Evolutionary conservation across 1,284 basidiomycete genomes (phyloP).

Genomic region (Caloboletus inedulis): DNA sequence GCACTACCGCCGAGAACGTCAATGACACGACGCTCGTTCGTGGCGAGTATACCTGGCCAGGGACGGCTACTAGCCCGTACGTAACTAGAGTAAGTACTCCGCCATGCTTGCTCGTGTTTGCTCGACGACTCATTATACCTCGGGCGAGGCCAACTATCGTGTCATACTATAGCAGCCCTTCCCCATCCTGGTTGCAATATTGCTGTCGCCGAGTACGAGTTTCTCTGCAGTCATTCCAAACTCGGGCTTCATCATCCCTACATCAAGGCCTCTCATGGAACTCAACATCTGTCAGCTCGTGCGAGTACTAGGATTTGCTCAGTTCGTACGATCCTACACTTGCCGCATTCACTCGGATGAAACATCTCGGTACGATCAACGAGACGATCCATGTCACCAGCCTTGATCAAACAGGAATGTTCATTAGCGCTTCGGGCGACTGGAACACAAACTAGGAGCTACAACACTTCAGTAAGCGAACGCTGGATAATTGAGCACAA

Average conservation of each 20-base stretch:
- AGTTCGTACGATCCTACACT: conserved; percentile 41
- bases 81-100: conserved; percentile 25
- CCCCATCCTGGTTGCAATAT: conserved; percentile 27
- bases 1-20: conserved; percentile 29
- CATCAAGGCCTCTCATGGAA: conserved; percentile 34
- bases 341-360: conserved; percentile 39
- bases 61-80: not conserved
- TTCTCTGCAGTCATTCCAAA: conserved; percentile 9
- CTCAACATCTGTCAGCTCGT: conserved; percentile 36
- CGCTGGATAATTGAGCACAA: not conserved
- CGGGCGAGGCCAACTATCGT: conserved; percentile 20
- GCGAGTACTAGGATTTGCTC: not conserved
- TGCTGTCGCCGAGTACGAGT: conserved; percentile 18
- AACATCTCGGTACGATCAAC: conserved; percentile 40
- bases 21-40: conserved; percentile 25
- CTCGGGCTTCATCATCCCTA: conserved; percentile 24
- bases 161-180: not conserved
- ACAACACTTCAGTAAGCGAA: conserved; percentile 31
- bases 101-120: not conserved
- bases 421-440: conserved; percentile 39
- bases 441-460: conserved; percentile 36
- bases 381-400: conserved; percentile 32
- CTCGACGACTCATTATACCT: not conserved
- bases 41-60: conserved; percentile 28
- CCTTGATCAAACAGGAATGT: conserved; percentile 38